Evolutionary conservation across 371 early-diverging fungal genomes (phyloP), one percentile per base, ranked within the genome.

Genomic region (Nematocida ausubeli): DNA sequence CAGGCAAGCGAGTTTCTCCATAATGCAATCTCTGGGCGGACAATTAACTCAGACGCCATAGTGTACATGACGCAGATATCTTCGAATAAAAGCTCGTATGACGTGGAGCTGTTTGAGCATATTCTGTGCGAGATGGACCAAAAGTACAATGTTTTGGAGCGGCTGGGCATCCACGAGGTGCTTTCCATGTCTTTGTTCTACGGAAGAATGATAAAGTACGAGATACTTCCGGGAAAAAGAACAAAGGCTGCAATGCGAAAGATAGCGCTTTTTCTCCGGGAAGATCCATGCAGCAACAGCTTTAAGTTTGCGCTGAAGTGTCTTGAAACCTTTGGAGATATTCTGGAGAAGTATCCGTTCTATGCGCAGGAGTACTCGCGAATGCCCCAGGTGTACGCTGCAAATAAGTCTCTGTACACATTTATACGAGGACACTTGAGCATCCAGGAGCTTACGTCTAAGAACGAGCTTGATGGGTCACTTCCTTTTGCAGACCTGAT

Each of bases 301-400:
- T 66, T 65, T 30, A 64, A 56, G 55, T 75, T 75, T 39, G 78
- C 65, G 16, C 56, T 75, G 50, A 75, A 75, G 66, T 35, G 32
- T 4, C 51, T 75, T 12, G 78, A 75, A 40, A 37, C 78, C 7
- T 75, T 75, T 50, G 80, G 78, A 28, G 78, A 75, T 12, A 51
- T 75, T 28, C 67, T 75, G 30, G 78, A 75, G 6, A 75, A 75
- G 78, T 75, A 75, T 40, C 78, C 78, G 1, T 75, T 75, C 56
- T 75, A 75, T 44, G 69, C 65, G 1, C 78, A 75, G 66, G 78
- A 75, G 67, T 66, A 42, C 67, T 75, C 78, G 3, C 19, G 78
- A 1, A 75, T 66, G 52, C 78, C 78, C 6, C 67, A 75, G 66
- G 66, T 75, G 30, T 75, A 75, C 40, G 78, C 78, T 68, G 50